Base-by-base conservation (phyloP, 345 rosid species). In the Eucalyptus caleyi region DNA sequence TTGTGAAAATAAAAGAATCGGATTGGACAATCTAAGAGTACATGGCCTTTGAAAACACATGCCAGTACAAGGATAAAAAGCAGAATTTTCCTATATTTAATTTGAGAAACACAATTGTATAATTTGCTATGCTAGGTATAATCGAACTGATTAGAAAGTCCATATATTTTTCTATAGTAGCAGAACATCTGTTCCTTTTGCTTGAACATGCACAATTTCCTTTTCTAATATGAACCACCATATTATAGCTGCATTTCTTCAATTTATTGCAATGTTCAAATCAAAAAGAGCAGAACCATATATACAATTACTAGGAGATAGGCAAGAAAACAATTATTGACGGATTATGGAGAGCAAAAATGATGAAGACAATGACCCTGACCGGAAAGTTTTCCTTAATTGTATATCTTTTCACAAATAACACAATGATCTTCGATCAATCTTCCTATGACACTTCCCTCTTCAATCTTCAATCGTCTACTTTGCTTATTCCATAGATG, bases 401-500 rank as follows among this genome's bases (percentile, higher is more conserved):
- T 67, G 86, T 90, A 89, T 37, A 89, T 91, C 81, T 93, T 88
- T 47, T 88, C 86, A 87, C 95, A 94, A 69, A 92, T 50, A 4
- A 92, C 72, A 32, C 95, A 92, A 37, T 92, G 89, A 69, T 95
- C 92, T 27, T 90, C 89, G 90, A 95, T 94, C 50, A 93, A 51
- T 49, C 90, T 89, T 49, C 87, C 94, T 88, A 91, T 77, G 21
- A 88, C 92, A 88, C 96, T 93, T 85, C 93, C 95, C 59, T 93
- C 91, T 90, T 94, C 94, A 50, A 94, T 92, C 67, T 81, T 88
- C 42, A 93, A 88, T 50, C 83, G 90, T 32, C 88, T 91, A 42
- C 92, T 95, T 67, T 88, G 89, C 91, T 93, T 94, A 91, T 92
- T 94, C 97, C 95, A 93, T 18, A 93, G 87, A 90, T 95, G 96